Conservation (phyloP, 1,284 basidiomycete species). For the Pascua sp. region DNA sequence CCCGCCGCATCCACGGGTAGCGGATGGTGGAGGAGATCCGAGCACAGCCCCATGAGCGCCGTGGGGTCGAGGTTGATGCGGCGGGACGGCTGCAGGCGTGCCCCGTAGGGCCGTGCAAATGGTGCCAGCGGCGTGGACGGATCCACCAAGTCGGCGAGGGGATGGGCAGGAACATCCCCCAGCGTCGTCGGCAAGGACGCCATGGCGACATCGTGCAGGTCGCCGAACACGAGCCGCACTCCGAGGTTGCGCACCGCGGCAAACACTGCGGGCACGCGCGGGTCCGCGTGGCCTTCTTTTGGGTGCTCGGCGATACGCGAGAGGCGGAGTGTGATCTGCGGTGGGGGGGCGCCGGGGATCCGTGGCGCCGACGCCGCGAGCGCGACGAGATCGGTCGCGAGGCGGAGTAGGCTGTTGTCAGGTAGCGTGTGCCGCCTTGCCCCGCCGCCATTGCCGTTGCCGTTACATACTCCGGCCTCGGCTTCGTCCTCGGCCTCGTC, state of each 20-base stretch:
- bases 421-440: neutral
- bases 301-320: slow-evolving; percentile 60
- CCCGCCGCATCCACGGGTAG: slow-evolving; percentile 57
- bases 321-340: slow-evolving; percentile 60
- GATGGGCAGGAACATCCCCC: slow-evolving; percentile 72
- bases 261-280: slow-evolving; percentile 63
- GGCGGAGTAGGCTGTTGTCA: slow-evolving; percentile 22
- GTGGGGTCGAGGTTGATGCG: slow-evolving; percentile 75
- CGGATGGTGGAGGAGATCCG: slow-evolving; percentile 71
- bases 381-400: slow-evolving; percentile 52
- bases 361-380: slow-evolving; percentile 13
- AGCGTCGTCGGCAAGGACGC: slow-evolving; percentile 53
- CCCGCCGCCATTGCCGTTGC: neutral
- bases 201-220: slow-evolving; percentile 43
- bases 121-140: slow-evolving; percentile 54
- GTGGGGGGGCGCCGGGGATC: slow-evolving; percentile 25
- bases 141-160: slow-evolving; percentile 66
- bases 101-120: slow-evolving; percentile 60
- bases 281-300: slow-evolving; percentile 44
- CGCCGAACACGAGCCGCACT: slow-evolving; percentile 66
- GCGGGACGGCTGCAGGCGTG: slow-evolving; percentile 44
- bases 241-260: slow-evolving; percentile 26
- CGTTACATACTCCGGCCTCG: slow-evolving; percentile 19
- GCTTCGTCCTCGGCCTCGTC: slow-evolving; percentile 22
- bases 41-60: slow-evolving; percentile 72